These are phyloP conservation scores for Gonium pectorale DNA, from an alignment of 139 green algal genomes.

Conservation along the genomic window DNA sequence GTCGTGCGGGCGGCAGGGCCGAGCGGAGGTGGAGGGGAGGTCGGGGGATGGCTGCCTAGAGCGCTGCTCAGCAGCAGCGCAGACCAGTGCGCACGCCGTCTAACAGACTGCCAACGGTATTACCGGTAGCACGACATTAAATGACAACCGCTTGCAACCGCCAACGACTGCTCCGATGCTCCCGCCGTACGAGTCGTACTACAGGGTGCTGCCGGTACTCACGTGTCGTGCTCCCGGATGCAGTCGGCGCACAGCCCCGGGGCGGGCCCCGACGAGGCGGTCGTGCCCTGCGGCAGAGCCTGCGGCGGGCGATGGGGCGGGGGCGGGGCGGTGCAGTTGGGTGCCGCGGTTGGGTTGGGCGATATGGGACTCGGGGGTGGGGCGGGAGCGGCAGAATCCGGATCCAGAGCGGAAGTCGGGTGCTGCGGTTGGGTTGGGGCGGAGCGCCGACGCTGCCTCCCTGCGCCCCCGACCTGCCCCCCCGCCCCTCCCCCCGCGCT, in stretches of 20 bases:
- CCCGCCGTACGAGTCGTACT: no score
- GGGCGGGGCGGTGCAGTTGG: no score
- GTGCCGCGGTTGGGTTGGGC: background rate
- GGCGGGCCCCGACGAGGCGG: background rate
- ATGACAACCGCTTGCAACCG: background rate
- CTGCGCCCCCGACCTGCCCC: no score
- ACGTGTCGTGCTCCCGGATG: conserved; percentile 31
- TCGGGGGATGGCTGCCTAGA: background rate
- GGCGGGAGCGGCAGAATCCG: background rate
- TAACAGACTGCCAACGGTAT: background rate
- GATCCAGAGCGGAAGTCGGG: no score
- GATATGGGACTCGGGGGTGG: background rate
- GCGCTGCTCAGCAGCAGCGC: background rate
- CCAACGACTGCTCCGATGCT: no score
- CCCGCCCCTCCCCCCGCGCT: no score
- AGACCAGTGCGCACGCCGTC: no score
- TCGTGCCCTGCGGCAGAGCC: background rate
- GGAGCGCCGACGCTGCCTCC: no score
- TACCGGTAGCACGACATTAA: background rate
- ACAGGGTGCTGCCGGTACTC: background rate
- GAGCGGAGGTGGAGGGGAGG: background rate
- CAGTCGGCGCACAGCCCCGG: conserved; percentile 67
- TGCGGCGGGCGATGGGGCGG: background rate
- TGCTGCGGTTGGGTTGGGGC: no score
- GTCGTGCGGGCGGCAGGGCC: no score